Conservation (phyloP, 2,329 filamentous ascomycete species). For the Colletotrichum sp. region DNA sequence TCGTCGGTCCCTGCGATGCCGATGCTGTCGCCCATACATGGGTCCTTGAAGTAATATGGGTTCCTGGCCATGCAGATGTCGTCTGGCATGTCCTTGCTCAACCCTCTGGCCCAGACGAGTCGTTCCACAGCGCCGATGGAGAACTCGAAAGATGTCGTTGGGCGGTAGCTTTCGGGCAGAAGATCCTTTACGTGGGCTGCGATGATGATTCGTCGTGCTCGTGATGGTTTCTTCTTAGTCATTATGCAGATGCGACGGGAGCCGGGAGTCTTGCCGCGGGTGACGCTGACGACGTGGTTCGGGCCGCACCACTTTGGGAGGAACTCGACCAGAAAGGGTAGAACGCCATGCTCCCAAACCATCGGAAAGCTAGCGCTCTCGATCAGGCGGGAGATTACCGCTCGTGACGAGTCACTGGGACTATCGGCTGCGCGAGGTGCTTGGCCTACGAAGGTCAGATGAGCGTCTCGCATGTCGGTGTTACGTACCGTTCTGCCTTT, state of each 20-base stretch:
- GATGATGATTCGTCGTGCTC: slow-evolving; percentile 42
- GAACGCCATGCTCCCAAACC: slow-evolving; percentile 47
- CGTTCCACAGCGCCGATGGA: slow-evolving; percentile 41
- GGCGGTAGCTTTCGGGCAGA: slow-evolving; percentile 37
- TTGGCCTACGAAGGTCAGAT: slow-evolving; percentile 19
- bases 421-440: slow-evolving; percentile 35
- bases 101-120: slow-evolving; percentile 44
- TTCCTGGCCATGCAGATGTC: slow-evolving; percentile 46
- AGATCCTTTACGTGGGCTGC: slow-evolving; percentile 46
- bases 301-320: slow-evolving; percentile 47
- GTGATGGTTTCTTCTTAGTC: slow-evolving; percentile 37
- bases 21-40: slow-evolving; percentile 52
- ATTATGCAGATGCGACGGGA: slow-evolving; percentile 45
- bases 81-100: slow-evolving; percentile 41
- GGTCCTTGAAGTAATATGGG: slow-evolving; percentile 46
- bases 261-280: slow-evolving; percentile 38
- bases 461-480: fast-evolving
- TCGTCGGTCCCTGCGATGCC: slow-evolving; percentile 35
- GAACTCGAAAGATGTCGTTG: slow-evolving; percentile 40
- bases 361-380: slow-evolving; percentile 44
- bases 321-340: slow-evolving; percentile 48
- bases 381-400: slow-evolving; percentile 30
- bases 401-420: slow-evolving; percentile 32
- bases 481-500: slow-evolving; percentile 30
- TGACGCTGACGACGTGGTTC: slow-evolving; percentile 43